Percentiles rank a stretch among this genome's conserved stretches.
Conservation (phyloP, 179 eudicot genomes). For the Silene noctiflora region DNA sequence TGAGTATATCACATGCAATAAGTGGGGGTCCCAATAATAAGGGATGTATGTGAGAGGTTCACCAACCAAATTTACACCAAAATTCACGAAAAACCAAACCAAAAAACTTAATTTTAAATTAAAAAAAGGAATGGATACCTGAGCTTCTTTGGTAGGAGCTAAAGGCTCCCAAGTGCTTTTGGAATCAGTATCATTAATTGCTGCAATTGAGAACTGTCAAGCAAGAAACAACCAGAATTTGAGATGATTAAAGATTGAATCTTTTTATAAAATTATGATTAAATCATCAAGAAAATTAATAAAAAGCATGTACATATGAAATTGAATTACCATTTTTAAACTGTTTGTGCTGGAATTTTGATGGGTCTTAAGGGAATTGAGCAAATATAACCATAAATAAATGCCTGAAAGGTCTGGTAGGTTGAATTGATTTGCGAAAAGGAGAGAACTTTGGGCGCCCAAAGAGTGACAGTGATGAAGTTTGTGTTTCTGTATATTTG, state of each 20-base stretch:
- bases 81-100: background rate
- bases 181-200: conserved; percentile 84
- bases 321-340: conserved; percentile 17
- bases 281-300: background rate
- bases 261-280: background rate
- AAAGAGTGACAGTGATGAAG: background rate
- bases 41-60: no score
- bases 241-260: background rate
- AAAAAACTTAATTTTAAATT: background rate
- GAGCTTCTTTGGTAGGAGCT: conserved; percentile 99
- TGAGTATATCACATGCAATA: no score
- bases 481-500: no score
- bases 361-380: conserved; percentile 1
- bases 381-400: background rate
- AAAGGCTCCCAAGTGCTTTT: conserved; percentile 76
- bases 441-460: conserved; percentile 11
- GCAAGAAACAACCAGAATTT: conserved; percentile 5
- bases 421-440: background rate
- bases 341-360: background rate
- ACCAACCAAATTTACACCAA: background rate
- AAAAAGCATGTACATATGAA: background rate
- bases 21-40: no score
- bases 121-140: conserved; percentile 34
- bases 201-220: conserved; percentile 79
- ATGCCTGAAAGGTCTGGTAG: background rate